Evolutionary conservation across 1,139 yeast genomes (phyloP).

Genomic region (Magnusiomyces clavatus): DNA sequence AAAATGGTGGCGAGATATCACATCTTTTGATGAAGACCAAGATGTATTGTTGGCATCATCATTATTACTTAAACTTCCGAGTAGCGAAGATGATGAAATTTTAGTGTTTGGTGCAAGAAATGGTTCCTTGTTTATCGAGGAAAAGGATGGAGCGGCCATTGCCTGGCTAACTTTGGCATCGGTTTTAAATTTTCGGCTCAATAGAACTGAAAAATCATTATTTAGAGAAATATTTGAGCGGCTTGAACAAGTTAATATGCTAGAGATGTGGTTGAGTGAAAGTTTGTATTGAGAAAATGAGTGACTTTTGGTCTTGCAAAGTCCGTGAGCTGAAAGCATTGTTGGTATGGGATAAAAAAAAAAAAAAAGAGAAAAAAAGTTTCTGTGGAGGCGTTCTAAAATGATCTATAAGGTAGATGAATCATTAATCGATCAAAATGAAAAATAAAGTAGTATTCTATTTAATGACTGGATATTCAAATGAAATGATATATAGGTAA

Average conservation of each 20-base stretch:
- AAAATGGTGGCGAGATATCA: conserved; percentile 27
- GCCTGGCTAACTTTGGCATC: conserved; percentile 1
- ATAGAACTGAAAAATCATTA: background rate
- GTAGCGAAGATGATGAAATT: background rate
- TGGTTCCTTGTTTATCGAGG: background rate
- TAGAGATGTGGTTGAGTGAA: background rate
- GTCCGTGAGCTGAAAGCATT: background rate
- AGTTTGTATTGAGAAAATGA: background rate
- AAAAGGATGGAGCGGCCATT: background rate
- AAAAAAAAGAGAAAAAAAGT: background rate
- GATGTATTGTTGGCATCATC: conserved; percentile 10
- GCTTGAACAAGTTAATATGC: background rate
- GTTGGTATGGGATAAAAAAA: background rate
- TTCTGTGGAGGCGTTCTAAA: background rate
- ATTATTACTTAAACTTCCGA: background rate
- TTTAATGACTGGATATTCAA: no score
- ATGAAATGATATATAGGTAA: no score
- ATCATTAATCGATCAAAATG: no score
- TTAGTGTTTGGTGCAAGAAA: background rate
- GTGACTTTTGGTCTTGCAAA: background rate
- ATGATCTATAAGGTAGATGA: no score
- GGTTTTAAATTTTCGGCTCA: conserved; percentile 2
- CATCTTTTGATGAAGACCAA: conserved; percentile 33
- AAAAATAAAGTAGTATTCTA: no score
- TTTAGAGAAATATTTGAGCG: no score